phyloP scores from a whole-genome alignment of 257 asterid genomes.

The Nicotiana knightiana region DNA sequence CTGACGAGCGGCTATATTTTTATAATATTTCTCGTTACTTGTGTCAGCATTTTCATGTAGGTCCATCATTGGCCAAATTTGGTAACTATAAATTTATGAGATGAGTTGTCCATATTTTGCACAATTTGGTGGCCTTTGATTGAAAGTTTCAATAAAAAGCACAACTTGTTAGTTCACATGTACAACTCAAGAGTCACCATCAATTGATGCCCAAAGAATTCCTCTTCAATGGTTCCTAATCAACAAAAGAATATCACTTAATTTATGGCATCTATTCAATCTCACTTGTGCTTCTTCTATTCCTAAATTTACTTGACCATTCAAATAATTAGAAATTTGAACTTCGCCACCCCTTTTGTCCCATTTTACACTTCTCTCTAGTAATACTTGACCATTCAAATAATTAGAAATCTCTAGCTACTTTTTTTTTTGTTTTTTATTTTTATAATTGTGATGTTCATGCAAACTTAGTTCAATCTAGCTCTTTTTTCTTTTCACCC shows the following conservation, averaged over 20 bases:
- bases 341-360: not conserved
- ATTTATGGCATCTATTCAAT: not conserved
- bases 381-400: no score
- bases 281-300: not conserved
- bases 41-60: no score
- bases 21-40: no score
- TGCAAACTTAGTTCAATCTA: no score
- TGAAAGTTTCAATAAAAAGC: not conserved
- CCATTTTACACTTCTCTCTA: not conserved
- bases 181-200: not conserved
- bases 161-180: constrained; percentile 5
- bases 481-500: no score
- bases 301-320: not conserved
- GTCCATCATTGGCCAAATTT: not conserved
- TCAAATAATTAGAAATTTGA: not conserved
- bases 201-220: not conserved
- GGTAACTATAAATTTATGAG: not conserved
- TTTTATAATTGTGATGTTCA: no score
- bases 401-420: no score
- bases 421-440: no score
- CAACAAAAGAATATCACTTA: not conserved
- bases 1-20: no score
- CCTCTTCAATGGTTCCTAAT: not conserved
- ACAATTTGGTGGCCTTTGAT: not conserved
- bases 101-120: not conserved